Evolutionary conservation across 306 rosid species (phyloP), one percentile per base, ranked within the genome.

Genomic region (Sicyos edulis): DNA sequence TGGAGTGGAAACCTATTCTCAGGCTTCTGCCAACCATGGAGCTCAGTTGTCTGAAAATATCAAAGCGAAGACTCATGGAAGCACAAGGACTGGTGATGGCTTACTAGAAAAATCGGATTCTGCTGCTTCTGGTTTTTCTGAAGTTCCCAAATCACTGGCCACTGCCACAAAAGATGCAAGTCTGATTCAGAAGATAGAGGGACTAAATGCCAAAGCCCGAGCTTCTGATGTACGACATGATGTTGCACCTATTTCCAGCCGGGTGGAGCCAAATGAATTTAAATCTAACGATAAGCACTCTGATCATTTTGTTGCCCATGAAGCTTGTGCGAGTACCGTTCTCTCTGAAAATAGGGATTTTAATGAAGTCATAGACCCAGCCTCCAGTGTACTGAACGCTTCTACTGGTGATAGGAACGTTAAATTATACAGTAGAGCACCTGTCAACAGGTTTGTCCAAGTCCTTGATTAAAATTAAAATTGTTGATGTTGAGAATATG

Each of bases 141-240:
- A 87, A 76, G 77, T 54, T 34, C 55, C 81, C 74, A 77, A 79
- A 26, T 44, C 84, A 17, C 79, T 24, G 70, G 67, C 76, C 47
- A 77, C 84, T 78, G 84, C 85, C 70, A 64, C 83, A 22, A 92
- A 87, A 82, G 93, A 90, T 78, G 71, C 95, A 76, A 87, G 88
- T 77, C 67, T 93, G 77, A 87, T 93, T 74, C 90, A 82, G 77
- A 88, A 88, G 82, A 88, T 93, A 74, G 95, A 90, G 85, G 92
- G 95, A 81, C 80, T 93, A 78, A 93, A 93, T 88, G 96, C 96
- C 75, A 93, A 88, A 84, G 95, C 87, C 26, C 88, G 98, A 21
- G 83, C 80, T 71, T 78, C 85, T 49, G 87, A 85, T 72, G 82
- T 78, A 45, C 72, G 74, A 20, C 70, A 17, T 74, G 97, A 88